Base-by-base conservation (phyloP, 2,329 filamentous ascomycete species). In the Ophiostoma australiae region DNA sequence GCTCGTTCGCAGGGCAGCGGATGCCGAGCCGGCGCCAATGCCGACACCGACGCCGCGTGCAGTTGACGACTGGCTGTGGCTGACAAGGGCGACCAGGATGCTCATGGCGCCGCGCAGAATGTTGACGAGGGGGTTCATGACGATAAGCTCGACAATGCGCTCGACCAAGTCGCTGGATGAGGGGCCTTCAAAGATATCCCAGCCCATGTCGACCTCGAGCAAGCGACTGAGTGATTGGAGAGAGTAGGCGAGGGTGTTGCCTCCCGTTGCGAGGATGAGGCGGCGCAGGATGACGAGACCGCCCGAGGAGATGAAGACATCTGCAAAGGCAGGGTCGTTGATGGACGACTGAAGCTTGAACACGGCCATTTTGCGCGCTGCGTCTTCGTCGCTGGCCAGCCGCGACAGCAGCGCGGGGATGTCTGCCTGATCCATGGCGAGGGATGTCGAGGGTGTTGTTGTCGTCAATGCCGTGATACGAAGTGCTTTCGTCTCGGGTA, bases 301-400 rank as follows among this genome's bases (percentile, higher is more conserved):
- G 71, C 93, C 93, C 68, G 93, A 91, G 69, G 91, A 89, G 73
- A 98, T 97, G 82, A 99, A 99, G 76, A 96, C 89, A 80, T 98
- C 95, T 77, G 95, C 95, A 80, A 98, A 98, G 69, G 93, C 91
- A 35, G 94, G 94, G 81, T 99, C 95, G 78, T 94, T 94, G 80
- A 99, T 97, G 73, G 92, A 93, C 74, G 88, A 90, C 81, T 99
- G 95, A 75, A 99, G 88, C 83, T 97, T 97, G 87, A 99, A 99
- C 73, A 96, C 95, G 73, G 95, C 95, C 92, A 98, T 97, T 81
- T 99, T 99, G 78, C 94, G 92, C 76, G 92, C 90, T 71, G 92
- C 94, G 84, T 99, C 95, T 81, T 97, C 88, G 76, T 90, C 86
- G 81, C 87, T 89, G 58, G 86, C 83, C 73, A 90, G 82, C 75